Evolutionary conservation across 2,329 filamentous ascomycete species (phyloP), one percentile per base, ranked within the genome.

Genomic region (Fusarium graminum): DNA sequence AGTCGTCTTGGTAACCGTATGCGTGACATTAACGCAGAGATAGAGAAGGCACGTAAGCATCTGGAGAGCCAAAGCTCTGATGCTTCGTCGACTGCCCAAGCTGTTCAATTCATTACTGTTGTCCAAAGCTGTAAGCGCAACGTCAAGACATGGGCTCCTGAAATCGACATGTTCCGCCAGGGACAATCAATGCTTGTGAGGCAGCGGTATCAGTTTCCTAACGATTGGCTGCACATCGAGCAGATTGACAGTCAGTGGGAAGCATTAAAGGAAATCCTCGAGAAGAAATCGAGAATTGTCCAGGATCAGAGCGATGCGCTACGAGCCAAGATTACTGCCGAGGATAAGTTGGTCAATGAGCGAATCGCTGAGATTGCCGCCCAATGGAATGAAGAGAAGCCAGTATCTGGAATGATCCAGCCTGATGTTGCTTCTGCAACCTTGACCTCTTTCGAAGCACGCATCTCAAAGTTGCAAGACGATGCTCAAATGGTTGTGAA

Each of bases 191-290:
- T 94, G 1, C 85, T 99, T 34, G 88, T 91, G 42, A 90, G 96
- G 57, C 93, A 98, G 76, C 89, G 96, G 62, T 98, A 97, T 77
- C 94, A 97, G 72, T 96, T 97, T 74, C 92, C 93, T 6, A 88
- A 87, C 52, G 94, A 98, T 76, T 99, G 96, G 96, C 85, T 99
- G 22, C 91, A 94, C 71, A 94, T 97, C 58, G 93, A 97, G 71
- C 95, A 98, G 76, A 92, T 99, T 52, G 94, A 97, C 75, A 93
- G 94, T 61, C 93, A 97, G 78, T 99, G 95, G 95, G 90, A 92
- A 62, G 90, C 93, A 4, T 84, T 99, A 54, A 95, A 95, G 73
- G 95, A 99, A 75, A 90, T 98, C 52, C 85, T 99, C 34, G 89
- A 90, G 52, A 90, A 95, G 74, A 98, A 98, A 82, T 90, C 91